Evolutionary conservation across 768 basidiomycete species (phyloP).

Genomic region (Tulasnella calospora): DNA sequence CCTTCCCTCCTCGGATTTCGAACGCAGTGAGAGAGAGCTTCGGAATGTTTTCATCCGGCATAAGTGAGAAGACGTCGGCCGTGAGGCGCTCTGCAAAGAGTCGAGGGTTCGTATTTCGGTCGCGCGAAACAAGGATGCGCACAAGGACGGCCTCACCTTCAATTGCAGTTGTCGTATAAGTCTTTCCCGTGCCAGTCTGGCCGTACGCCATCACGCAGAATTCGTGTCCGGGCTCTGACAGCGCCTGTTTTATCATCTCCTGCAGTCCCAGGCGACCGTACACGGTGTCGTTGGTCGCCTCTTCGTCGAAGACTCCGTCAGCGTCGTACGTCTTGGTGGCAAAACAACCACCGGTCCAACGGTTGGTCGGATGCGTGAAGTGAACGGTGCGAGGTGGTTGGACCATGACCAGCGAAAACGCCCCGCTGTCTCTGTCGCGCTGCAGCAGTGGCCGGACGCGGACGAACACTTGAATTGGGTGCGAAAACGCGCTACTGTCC

Average conservation of each 20-base stretch:
- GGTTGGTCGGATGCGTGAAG: conserved; percentile 9
- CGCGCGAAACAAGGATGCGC: background rate
- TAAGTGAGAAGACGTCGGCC: background rate
- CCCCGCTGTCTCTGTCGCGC: background rate
- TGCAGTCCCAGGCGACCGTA: background rate
- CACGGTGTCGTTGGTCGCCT: background rate
- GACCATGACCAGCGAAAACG: background rate
- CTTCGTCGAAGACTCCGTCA: background rate
- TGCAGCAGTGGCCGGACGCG: background rate
- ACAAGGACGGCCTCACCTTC: background rate
- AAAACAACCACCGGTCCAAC: background rate
- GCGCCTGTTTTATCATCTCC: background rate
- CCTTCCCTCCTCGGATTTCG: background rate
- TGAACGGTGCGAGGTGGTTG: background rate
- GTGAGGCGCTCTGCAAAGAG: background rate
- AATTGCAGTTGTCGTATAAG: background rate
- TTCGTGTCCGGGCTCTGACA: background rate
- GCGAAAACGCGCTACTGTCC: background rate
- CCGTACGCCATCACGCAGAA: background rate
- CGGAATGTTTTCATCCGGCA: background rate
- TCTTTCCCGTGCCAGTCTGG: background rate
- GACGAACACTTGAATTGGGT: background rate
- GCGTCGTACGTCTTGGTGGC: background rate
- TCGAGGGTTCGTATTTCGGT: background rate
- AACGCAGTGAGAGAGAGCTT: background rate